A percentile compares a stretch with the other conserved stretches of the same genome.
Conservation (phyloP, 805 yeast genomes). For the Tetrapisispora pingtungensis region DNA sequence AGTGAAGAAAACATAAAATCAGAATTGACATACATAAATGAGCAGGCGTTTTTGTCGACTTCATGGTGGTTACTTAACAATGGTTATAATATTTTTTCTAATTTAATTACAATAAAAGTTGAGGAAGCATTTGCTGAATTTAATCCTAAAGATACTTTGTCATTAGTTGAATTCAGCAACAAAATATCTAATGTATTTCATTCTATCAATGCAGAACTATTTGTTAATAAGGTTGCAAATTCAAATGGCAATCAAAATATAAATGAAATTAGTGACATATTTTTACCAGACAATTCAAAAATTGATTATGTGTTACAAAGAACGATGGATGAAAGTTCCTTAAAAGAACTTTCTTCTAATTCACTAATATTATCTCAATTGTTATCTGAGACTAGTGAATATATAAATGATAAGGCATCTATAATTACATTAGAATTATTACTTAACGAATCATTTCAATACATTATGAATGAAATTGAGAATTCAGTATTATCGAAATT, state of each 20-base stretch:
- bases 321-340: constrained; percentile 36
- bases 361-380: constrained; percentile 29
- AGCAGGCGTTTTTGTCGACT: constrained; percentile 74
- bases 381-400: constrained; percentile 37
- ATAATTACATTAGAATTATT: constrained; percentile 21
- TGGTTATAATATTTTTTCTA: constrained; percentile 61
- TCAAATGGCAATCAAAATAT: not conserved
- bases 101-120: constrained; percentile 47
- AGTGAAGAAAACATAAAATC: not conserved
- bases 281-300: constrained; percentile 40
- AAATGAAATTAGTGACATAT: constrained; percentile 15
- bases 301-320: constrained; percentile 48
- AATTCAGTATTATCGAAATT: constrained; percentile 4
- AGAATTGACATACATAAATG: constrained; percentile 38
- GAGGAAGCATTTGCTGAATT: constrained; percentile 48
- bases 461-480: constrained; percentile 19
- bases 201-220: constrained; percentile 23
- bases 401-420: constrained; percentile 28
- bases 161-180: constrained; percentile 48
- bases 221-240: constrained; percentile 12
- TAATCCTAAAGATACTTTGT: constrained; percentile 64
- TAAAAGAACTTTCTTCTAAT: constrained; percentile 23
- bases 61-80: constrained; percentile 91
- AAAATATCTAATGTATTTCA: constrained; percentile 32
- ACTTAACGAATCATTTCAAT: constrained; percentile 25